Evolutionary conservation across 1,139 yeast species (phyloP), one percentile per base, ranked within the genome.

Genomic region (Yamadazyma epiphylla): DNA sequence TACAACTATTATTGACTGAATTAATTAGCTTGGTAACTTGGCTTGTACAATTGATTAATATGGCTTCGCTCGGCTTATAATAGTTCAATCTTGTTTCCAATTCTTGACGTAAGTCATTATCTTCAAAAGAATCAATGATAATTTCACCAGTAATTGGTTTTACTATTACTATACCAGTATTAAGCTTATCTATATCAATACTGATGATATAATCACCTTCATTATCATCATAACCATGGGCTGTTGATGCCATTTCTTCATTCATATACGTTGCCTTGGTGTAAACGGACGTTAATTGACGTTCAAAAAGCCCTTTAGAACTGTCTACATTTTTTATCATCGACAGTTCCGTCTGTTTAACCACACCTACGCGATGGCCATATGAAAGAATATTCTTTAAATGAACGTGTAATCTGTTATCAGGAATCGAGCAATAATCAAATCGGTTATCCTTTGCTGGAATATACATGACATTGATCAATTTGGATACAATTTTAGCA

Each of bases 371-470:
- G 50, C 84, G 89, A 30, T 73, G 57, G 0, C 89, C 89, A 31
- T 63, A 63, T 26, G 67, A 73, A 7, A 85, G 55, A 4, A 85
- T 51, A 33, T 88, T 61, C 48, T 83, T 83, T 28, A 89, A 62
- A 53, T 88, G 89, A 16, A 83, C 69, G 41, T 82, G 83, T 7
- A 91, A 62, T 37, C 91, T 61, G 22, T 68, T 75, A 32, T 81
- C 85, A 0, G 96, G 97, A 27, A 91, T 81, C 5, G 94, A 80
- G 38, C 95, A 83, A 45, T 86, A 83, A 0, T 95, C 88, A 47
- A 86, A 81, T 30, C 77, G 70, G 8, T 27, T 12, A 27, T 43
- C 47, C 5, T 31, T 37, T 31, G 74, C 78, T 0, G 84, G 81
- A 1, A 86, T 69, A 16, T 81, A 61, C 77, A 80, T 80, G 31